Percentiles rank a stretch among this genome's conserved stretches.
Evolutionary conservation across 164 flowering plant species (phyloP).

Genomic region (Vitis vinifera): DNA sequence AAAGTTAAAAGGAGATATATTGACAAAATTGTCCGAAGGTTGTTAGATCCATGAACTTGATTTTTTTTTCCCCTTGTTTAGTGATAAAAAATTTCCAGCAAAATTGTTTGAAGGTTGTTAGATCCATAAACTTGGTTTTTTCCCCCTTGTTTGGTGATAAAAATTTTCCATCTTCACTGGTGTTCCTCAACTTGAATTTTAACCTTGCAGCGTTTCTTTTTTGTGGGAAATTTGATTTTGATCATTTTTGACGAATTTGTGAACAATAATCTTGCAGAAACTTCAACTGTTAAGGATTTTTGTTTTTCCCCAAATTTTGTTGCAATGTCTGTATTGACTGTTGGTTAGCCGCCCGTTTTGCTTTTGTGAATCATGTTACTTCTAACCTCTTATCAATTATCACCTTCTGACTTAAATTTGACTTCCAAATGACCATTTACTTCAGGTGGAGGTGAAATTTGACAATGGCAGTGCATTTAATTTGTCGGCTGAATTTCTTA

Average conservation of each 20-base stretch:
- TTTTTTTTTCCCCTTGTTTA: too few relatives aligned
- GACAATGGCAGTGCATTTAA: slow-evolving; percentile 48
- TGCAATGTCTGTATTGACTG: too few relatives aligned
- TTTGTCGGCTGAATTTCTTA: slow-evolving; percentile 68
- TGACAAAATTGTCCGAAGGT: too few relatives aligned
- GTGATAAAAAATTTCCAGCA: background rate
- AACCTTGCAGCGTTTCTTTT: background rate
- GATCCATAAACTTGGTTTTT: too few relatives aligned
- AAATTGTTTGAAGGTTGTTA: too few relatives aligned
- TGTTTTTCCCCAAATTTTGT: too few relatives aligned
- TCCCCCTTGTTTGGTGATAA: too few relatives aligned
- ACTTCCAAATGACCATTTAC: background rate
- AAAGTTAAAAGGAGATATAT: too few relatives aligned
- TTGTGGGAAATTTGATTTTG: background rate
- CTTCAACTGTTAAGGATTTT: too few relatives aligned
- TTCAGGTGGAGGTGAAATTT: slow-evolving; percentile 75
- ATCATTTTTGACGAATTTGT: too few relatives aligned
- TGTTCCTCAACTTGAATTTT: background rate
- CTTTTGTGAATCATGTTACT: background rate
- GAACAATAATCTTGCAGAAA: too few relatives aligned
- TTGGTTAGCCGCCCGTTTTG: background rate
- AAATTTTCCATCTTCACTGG: background rate
- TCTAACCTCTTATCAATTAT: background rate
- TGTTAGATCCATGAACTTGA: too few relatives aligned
- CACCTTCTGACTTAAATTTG: background rate